A percentile compares a stretch with the other conserved stretches of the same genome.
phyloP scores from a whole-genome alignment of 106 monocot species.

The Xerophyta viscosa region DNA sequence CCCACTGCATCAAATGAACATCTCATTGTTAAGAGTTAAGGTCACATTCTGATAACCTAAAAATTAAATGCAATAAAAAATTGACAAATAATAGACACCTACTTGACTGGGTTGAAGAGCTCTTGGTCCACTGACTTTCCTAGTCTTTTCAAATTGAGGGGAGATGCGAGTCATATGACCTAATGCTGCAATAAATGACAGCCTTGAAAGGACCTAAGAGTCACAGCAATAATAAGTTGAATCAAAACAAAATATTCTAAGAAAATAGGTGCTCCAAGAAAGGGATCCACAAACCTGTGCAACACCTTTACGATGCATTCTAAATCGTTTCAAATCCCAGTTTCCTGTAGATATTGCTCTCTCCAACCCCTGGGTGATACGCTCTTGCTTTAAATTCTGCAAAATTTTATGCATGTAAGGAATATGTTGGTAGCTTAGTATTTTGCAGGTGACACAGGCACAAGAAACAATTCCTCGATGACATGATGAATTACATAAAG shows the following conservation, averaged over 20 bases:
- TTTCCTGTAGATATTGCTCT: constrained; percentile 92
- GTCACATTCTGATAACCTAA: neutral
- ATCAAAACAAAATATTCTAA: neutral
- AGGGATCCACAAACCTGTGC: constrained; percentile 49
- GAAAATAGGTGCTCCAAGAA: neutral
- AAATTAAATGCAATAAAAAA: neutral
- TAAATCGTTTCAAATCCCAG: constrained; percentile 93
- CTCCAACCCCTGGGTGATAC: constrained; percentile 73
- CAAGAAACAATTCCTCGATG: too few species aligned
- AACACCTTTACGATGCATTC: constrained; percentile 89
- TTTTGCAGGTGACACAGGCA: too few species aligned
- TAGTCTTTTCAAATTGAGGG: constrained; percentile 96
- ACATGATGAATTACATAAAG: too few species aligned
- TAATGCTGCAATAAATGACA: constrained; percentile 77
- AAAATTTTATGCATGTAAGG: neutral
- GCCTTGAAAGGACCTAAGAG: constrained; percentile 61
- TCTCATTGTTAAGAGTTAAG: neutral
- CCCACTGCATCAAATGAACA: constrained; percentile 51
- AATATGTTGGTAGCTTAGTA: too few species aligned
- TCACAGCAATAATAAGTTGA: neutral
- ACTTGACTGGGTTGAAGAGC: constrained; percentile 99
- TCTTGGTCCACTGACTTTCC: constrained; percentile 98
- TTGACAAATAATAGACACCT: too few species aligned
- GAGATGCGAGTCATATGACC: constrained; percentile 92
- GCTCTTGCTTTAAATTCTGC: constrained; percentile 22